Conservation (phyloP, 257 asterid genomes). For the Primulina tabacum region DNA sequence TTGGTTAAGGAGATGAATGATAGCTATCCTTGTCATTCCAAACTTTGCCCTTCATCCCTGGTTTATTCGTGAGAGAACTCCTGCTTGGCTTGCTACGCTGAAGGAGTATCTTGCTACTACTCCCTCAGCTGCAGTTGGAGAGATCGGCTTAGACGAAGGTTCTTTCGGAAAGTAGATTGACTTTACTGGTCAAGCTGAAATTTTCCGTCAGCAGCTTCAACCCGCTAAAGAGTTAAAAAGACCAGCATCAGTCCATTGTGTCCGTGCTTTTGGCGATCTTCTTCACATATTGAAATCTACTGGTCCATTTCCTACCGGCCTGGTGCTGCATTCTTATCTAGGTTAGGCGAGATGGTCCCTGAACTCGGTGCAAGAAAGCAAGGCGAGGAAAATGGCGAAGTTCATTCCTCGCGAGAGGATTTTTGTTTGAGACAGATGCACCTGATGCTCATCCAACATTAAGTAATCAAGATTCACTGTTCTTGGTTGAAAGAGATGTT, state of each 20-base stretch:
- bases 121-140: constrained; percentile 92
- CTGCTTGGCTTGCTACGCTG: constrained; percentile 60
- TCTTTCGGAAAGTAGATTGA: constrained; percentile 63
- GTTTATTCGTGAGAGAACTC: constrained; percentile 67
- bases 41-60: constrained; percentile 90
- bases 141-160: constrained; percentile 95
- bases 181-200: constrained; percentile 64
- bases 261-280: constrained; percentile 88
- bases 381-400: constrained; percentile 83
- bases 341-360: constrained; percentile 98
- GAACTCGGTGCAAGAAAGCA: constrained; percentile 80
- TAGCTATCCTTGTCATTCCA: constrained; percentile 64
- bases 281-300: constrained; percentile 63
- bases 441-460: constrained; percentile 72
- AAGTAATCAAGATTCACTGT: constrained; percentile 32
- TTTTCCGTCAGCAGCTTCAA: constrained; percentile 73
- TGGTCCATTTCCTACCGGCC: constrained; percentile 87
- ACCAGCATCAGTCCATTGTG: constrained; percentile 93
- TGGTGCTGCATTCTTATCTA: constrained; percentile 77
- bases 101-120: constrained; percentile 54
- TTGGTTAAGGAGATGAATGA: constrained; percentile 80
- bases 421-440: constrained; percentile 88
- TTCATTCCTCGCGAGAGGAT: constrained; percentile 75
- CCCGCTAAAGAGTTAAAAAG: constrained; percentile 73
- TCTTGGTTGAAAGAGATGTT: constrained; percentile 32